phyloP scores from a whole-genome alignment of 2,329 filamentous ascomycete species.

The Teratosphaeriaceae sp. region DNA sequence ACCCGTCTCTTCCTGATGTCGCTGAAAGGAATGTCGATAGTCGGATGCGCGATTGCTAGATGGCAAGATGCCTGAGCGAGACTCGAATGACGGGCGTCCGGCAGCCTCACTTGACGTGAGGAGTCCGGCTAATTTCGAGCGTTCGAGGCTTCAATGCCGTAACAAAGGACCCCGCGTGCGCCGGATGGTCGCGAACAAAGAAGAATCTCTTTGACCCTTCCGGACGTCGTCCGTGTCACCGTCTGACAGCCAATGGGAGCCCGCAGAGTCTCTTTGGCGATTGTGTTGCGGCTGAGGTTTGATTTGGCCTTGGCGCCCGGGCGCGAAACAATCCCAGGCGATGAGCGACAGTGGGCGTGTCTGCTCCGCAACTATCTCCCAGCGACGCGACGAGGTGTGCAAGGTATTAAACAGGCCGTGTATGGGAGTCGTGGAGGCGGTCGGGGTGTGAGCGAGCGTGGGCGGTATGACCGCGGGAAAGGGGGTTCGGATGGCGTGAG shows the following conservation, averaged over 20 bases:
- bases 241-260: conserved; percentile 5
- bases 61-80: conserved; percentile 1
- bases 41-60: conserved; percentile 15
- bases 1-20: conserved; percentile 11
- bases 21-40: conserved; percentile 26
- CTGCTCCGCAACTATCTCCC: neutral
- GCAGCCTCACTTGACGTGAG: neutral
- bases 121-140: neutral
- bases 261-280: conserved; percentile 4
- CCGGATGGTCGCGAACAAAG: conserved; percentile 4
- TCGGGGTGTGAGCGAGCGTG: conserved; percentile 8
- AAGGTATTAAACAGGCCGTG: conserved; percentile 4
- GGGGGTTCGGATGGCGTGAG: conserved; percentile 7
- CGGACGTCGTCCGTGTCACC: conserved; percentile 4
- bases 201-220: neutral
- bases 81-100: neutral
- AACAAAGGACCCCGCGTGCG: conserved; percentile 9
- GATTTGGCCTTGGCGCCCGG: conserved; percentile 9
- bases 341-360: conserved; percentile 6
- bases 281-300: conserved; percentile 11
- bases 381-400: neutral
- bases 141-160: conserved; percentile 6
- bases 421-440: conserved; percentile 5
- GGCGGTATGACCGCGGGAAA: conserved; percentile 2
- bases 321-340: conserved; percentile 4